phyloP scores from a whole-genome alignment of 2,329 filamentous ascomycete genomes.

The Colletotrichum sp. region DNA sequence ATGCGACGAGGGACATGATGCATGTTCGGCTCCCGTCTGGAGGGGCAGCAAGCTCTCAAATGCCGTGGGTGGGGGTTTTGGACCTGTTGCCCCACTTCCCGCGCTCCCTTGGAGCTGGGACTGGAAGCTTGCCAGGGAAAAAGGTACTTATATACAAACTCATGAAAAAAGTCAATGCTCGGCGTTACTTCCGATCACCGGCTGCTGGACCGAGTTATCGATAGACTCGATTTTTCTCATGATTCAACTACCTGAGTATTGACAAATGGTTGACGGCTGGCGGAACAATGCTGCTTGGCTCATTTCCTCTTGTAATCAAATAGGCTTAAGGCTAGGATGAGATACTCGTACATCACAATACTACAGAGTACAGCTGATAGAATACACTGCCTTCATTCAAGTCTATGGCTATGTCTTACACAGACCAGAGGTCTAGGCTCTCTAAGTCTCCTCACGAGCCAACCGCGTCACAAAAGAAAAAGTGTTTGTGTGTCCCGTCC shows the following conservation, averaged over 20 bases:
- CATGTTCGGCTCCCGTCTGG: conserved; percentile 1
- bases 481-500: conserved; percentile 7
- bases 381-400: conserved; percentile 24
- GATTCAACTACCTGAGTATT: too few relatives aligned
- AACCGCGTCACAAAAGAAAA: conserved; percentile 41
- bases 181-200: not conserved
- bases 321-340: not conserved
- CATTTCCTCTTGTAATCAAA: not conserved
- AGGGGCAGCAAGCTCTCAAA: not conserved
- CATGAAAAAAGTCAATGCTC: not conserved
- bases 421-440: conserved; percentile 30
- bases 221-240: not conserved
- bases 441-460: conserved; percentile 27
- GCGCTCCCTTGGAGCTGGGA: not conserved
- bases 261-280: too few relatives aligned
- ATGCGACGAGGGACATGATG: conserved; percentile 20
- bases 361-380: not conserved
- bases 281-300: too few relatives aligned
- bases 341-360: not conserved
- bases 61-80: not conserved
- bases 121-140: not conserved
- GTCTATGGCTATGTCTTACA: conserved; percentile 41
- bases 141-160: not conserved
- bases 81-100: not conserved
- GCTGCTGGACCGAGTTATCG: not conserved